phyloP scores from a whole-genome alignment of 2,329 filamentous ascomycete genomes.

The Aspergillus awamori region DNA sequence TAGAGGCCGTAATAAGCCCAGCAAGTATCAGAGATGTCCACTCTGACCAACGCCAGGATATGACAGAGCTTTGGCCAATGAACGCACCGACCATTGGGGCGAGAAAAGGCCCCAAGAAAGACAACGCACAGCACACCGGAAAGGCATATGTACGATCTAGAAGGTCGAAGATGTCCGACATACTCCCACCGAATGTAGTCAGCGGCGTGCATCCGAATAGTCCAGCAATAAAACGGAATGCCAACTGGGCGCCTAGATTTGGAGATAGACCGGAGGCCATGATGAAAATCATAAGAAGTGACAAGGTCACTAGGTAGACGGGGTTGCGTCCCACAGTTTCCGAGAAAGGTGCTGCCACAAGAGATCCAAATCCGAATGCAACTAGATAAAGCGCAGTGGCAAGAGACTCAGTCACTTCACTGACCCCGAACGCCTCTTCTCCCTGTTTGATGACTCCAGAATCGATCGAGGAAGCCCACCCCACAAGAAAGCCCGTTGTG shows the following conservation, averaged over 20 bases:
- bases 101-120: slow-evolving; percentile 38
- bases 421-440: slow-evolving; percentile 45
- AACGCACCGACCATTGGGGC: slow-evolving; percentile 52
- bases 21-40: slow-evolving; percentile 49
- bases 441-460: slow-evolving; percentile 22
- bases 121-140: slow-evolving; percentile 53
- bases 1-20: slow-evolving; percentile 34
- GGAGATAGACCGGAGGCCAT: slow-evolving; percentile 53
- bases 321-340: slow-evolving; percentile 53
- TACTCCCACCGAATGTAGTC: slow-evolving; percentile 48
- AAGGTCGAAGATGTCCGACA: slow-evolving; percentile 51
- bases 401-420: slow-evolving; percentile 48
- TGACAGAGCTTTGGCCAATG: slow-evolving; percentile 38
- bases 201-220: slow-evolving; percentile 50
- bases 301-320: slow-evolving; percentile 52
- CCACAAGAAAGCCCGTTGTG: slow-evolving; percentile 52
- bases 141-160: slow-evolving; percentile 54
- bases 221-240: slow-evolving; percentile 54
- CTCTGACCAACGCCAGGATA: slow-evolving; percentile 53
- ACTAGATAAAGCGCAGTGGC: slow-evolving; percentile 47
- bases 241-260: slow-evolving; percentile 51
- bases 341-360: slow-evolving; percentile 52
- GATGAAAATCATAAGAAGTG: slow-evolving; percentile 53
- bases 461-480: slow-evolving; percentile 55
- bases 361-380: slow-evolving; percentile 49